Evolutionary conservation across 768 basidiomycete species (phyloP), one percentile per base, ranked within the genome.

Genomic region (Pleurotus citrinopileatus): DNA sequence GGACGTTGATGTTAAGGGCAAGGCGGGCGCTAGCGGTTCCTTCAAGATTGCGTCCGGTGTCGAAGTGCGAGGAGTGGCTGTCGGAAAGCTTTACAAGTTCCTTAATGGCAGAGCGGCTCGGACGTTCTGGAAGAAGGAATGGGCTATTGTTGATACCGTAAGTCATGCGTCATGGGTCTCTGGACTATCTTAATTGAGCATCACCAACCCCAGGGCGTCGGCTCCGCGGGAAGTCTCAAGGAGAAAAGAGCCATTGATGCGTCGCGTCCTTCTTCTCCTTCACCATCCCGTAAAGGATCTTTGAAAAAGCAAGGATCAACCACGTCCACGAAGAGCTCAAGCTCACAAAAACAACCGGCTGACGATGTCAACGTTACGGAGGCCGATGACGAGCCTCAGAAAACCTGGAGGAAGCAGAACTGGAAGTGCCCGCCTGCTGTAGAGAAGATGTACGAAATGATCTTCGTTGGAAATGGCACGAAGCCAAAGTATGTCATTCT

Each of bases 401-500:
- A n/a, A n/a, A 51, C 17, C 34, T 51, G 48, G 48, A 51, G 17
- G 17, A 51, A 51, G 13, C 12, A 12, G 6, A n/a, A 51, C 6
- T 51, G 48, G 48, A 51, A 51, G 23, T 51, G 48, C 15, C 48
- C 48, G 10, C 48, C 48, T 15, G 48, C 48, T 4, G 48, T 37
- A 4, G 48, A 51, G 48, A 51, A 51, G 48, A 22, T 37, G 28
- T 51, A 51, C 48, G 48, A 51, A 17, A 51, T 51, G 48, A 25
- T 51, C 34, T 51, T 51, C 23, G 48, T 51, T n/a, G 48, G 48
- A 13, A 51, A 51, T 1, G 48, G 29, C 4, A 51, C 28, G 20
- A 20, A 28, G 2, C 48, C 48, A 9, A 51, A 37, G 48, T 51
- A 51, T n/a, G 48, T 37, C 17, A 8, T 19, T 19, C 6, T 22